Conservation (phyloP, 768 basidiomycete species). For the Symmetrospora coprosmae region DNA sequence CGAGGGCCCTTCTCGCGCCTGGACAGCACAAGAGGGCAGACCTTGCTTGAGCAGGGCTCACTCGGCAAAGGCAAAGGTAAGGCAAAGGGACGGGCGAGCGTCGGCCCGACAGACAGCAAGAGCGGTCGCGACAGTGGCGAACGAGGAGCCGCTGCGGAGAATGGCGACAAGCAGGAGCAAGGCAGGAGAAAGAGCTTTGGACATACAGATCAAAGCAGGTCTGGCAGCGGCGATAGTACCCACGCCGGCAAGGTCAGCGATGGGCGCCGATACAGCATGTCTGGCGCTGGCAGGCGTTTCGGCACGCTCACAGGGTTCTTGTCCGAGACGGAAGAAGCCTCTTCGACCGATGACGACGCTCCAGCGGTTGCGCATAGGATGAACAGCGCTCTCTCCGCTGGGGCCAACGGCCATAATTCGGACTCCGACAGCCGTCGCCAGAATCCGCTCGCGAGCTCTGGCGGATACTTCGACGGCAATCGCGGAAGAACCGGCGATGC, state of each 20-base stretch:
- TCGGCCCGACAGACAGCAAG: too few species aligned
- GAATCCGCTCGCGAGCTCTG: too few species aligned
- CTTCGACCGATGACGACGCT: not conserved
- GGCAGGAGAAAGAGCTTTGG: conserved; percentile 4
- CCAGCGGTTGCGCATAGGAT: not conserved
- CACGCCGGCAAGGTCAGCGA: not conserved
- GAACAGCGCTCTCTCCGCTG: not conserved
- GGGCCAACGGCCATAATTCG: too few species aligned
- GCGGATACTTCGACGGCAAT: too few species aligned
- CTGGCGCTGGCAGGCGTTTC: not conserved
- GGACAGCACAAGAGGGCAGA: conserved; percentile 14
- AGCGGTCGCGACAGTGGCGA: too few species aligned
- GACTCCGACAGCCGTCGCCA: too few species aligned
- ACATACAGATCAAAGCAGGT: not conserved
- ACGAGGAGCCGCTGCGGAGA: too few species aligned
- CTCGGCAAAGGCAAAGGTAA: not conserved
- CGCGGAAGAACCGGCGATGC: too few species aligned
- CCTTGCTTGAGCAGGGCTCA: not conserved
- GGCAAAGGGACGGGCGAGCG: too few species aligned
- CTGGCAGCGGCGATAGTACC: not conserved
- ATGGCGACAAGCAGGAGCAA: not conserved
- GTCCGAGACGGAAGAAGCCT: not conserved
- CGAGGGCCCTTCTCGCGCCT: conserved; percentile 13
- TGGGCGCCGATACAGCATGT: not conserved
- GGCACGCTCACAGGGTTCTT: too few species aligned